Base-by-base conservation (phyloP, 768 basidiomycete genomes). In the Sistotremastrum suecicum region DNA sequence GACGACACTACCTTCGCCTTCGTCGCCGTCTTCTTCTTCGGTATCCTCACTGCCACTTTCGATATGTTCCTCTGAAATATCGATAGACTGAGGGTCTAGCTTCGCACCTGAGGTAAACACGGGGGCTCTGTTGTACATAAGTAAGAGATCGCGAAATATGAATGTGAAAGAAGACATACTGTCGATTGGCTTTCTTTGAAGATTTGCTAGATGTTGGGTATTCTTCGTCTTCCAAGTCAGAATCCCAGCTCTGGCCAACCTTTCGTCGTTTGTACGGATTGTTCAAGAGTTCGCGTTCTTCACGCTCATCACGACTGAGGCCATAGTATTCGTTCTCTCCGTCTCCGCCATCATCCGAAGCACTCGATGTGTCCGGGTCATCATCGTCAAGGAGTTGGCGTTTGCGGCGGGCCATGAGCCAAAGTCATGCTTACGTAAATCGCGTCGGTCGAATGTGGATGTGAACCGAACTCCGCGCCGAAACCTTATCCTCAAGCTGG, bases 281-380 rank as follows among this genome's bases (percentile, higher is more conserved):
- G 55, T 79, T 72, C 59, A 86, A 86, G 5, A 86, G 72, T 34
- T 72, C 74, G 7, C 80, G 80, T 57, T 88, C 87, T 34, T 76
- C 88, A 34, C 75, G 71, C 8, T 68, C 68, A 56, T 83, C 80
- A 20, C 20, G 20, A 20, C 20, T 20, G 3, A 76, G 73, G 53
- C 81, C 72, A 33, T 64, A 57, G 47, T 72, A 69, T 50, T 67
- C 64, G n/a, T 57, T 56, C 41, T 67, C 65, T 34, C 52, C 51
- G 39, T 69, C 70, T 41, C 71, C 71, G 12, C 64, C 68, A 9
- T 73, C 69, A 36, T 70, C 73, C 8, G 78, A 81, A 38, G 60
- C 72, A 29, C 66, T 65, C 41, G 77, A 79, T 7, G 82, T 80
- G 57, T 81, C 78, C 0, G 79, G 79, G 59, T 83, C 74, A 48